A percentile compares a stretch with the other conserved stretches of the same genome.
phyloP scores from a whole-genome alignment of 2,329 filamentous ascomycete species.

The Didymella sp. region DNA sequence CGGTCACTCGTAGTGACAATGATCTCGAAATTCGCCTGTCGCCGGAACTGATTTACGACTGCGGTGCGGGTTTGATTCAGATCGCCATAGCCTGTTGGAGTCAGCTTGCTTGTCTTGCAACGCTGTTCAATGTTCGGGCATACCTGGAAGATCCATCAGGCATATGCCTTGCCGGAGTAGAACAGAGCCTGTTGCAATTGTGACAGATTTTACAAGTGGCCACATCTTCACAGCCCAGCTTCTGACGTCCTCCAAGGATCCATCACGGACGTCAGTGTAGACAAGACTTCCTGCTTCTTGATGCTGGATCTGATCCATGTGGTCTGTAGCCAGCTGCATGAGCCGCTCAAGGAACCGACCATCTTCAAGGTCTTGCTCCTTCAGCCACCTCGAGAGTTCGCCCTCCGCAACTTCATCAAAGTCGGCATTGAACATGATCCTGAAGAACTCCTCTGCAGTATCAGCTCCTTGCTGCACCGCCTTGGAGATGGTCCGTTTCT shows the following conservation, averaged over 20 bases:
- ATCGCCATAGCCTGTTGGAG: slow-evolving; percentile 22
- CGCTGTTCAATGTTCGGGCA: neutral
- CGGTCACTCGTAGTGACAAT: slow-evolving; percentile 7
- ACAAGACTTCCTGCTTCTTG: neutral
- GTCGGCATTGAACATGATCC: slow-evolving; percentile 15
- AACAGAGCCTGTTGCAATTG: slow-evolving; percentile 20
- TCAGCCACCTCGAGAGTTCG: neutral
- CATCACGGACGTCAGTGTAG: slow-evolving; percentile 10
- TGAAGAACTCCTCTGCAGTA: slow-evolving; percentile 24
- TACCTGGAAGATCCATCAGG: slow-evolving; percentile 24
- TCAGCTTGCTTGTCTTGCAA: neutral
- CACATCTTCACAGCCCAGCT: slow-evolving; percentile 3
- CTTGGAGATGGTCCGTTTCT: too few species aligned
- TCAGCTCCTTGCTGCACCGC: neutral
- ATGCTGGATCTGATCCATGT: neutral
- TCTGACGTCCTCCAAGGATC: neutral
- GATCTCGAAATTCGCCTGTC: slow-evolving; percentile 22
- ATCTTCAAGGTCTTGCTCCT: slow-evolving; percentile 6
- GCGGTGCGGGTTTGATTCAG: slow-evolving; percentile 21
- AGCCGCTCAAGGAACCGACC: slow-evolving; percentile 8
- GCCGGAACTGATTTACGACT: slow-evolving; percentile 17
- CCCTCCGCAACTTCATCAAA: neutral
- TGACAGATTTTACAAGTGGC: slow-evolving; percentile 21
- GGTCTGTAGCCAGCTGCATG: neutral
- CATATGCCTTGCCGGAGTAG: slow-evolving; percentile 10